Percentiles rank a stretch among this genome's conserved stretches.
Evolutionary conservation across 345 rosid genomes (phyloP).

Genomic region (Eucalyptus polybractea): DNA sequence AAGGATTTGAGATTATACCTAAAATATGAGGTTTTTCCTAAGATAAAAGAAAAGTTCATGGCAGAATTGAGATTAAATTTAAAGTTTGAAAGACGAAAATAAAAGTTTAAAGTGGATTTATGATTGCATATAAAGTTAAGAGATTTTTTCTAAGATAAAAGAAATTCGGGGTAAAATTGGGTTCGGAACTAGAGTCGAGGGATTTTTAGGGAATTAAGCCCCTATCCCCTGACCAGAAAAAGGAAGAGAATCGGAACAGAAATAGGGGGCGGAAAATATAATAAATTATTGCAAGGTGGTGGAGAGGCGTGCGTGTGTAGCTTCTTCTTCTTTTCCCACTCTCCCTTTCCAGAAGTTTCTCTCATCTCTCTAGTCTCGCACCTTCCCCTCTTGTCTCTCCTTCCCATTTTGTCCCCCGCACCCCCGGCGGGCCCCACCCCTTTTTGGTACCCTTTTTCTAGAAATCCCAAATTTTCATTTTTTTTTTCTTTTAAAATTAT

Average conservation of each 20-base stretch:
- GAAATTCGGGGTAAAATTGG: no score
- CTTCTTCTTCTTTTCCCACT: not conserved
- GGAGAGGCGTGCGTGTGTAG: not conserved
- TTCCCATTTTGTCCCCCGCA: not conserved
- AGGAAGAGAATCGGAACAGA: not conserved
- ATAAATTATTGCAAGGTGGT: not conserved
- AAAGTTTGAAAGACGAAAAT: no score
- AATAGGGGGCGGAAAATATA: not conserved
- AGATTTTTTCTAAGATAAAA: no score
- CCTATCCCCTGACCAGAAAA: not conserved
- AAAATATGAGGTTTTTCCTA: no score
- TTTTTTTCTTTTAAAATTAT: not conserved
- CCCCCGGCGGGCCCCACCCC: not conserved
- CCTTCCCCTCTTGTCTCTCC: not conserved
- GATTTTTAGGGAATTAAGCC: no score
- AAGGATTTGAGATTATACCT: no score
- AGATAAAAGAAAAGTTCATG: not conserved
- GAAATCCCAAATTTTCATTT: not conserved
- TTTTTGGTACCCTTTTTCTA: not conserved
- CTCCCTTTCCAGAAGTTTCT: not conserved
- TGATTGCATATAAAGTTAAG: no score
- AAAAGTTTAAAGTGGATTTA: no score
- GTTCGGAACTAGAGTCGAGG: no score
- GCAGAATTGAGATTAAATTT: no score
- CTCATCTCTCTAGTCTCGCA: slow-evolving; percentile 3